Evolutionary conservation across 2,329 filamentous ascomycete genomes (phyloP), one percentile per base, ranked within the genome.

Genomic region (Fusarium sp.): DNA sequence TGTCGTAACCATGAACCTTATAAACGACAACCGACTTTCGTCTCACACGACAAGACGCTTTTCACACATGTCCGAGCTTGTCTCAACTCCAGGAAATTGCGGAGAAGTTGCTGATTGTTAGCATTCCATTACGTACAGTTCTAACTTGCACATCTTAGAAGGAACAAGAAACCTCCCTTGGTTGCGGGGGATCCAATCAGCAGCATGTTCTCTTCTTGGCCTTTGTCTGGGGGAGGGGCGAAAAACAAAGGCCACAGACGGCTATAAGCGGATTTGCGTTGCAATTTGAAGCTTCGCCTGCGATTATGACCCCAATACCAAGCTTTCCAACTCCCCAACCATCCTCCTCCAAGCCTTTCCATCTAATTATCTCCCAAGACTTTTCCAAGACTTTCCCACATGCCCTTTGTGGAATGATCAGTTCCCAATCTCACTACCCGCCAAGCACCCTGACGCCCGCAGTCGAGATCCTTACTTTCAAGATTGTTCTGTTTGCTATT

Each of bases 201-300:
- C 66, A 68, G 20, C 63, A 35, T 57, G 33, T 55, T 33, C 30
- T 24, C 28, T 48, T 61, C 70, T 75, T 75, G 66, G 66, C 66
- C 60, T 54, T 68, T 2, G 60, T 75, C 72, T 64, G 73, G 73
- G 73, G 73, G 64, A 75, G 72, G 72, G 58, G 59, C 60, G 48
- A 41, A 51, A 13, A 24, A 24, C 24, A 31, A 51, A 67, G 68
- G 68, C 31, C 58, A 75, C 44, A 28, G 31, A 58, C 65, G 72
- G 72, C 33, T 74, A 75, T 59, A 42, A 50, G 38, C 65, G 72
- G 69, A 31, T 54, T 62, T 64, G 53, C 20, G 33, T 57, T 31
- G 51, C 39, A 56, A 55, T 66, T 18, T 18, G 36, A 18, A 28
- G 22, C n/a, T n/a, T n/a, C n/a, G 66, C 28, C 54, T 48, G 30